Evolutionary conservation across 164 flowering plant species (phyloP), one percentile per base, ranked within the genome.

Genomic region (Taxillus chinensis): DNA sequence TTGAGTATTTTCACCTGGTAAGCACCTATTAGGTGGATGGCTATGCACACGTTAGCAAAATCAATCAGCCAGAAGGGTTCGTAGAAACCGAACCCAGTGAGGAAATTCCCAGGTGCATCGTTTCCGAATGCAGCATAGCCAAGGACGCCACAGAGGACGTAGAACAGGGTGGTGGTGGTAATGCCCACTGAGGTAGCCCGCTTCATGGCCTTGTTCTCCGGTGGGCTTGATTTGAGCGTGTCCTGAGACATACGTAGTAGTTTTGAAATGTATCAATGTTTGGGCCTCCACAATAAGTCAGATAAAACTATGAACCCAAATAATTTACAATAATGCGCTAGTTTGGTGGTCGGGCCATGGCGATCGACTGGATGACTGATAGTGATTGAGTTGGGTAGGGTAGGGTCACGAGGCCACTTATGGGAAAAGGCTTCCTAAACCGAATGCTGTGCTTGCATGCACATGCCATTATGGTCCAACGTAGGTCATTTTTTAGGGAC

Each of bases 151-250:
- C 58, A 55, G 9, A 55, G 40, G 58, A 16, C 39, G 40, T 55
- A 55, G 58, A 55, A 55, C 13, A 13, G 8, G 38, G 58, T 55
- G 11, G 58, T 55, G 38, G 40, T 55, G 8, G 12, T 4, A 13
- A 55, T 38, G 58, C 39, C 38, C 8, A 38, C 37, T 8, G 9
- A 4, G 37, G 38, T 55, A 17, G 58, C 58, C 38, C 40, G n/a
- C 40, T 55, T 55, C 58, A 55, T 55, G 39, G 58, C 12, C 58
- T 55, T n/a, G 37, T 55, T 55, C 58, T 55, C 58, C 58, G 58
- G 58, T 7, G 58, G 58, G 2, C 39, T 55, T 7, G 58, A 55
- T 16, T 55, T 55, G 10, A 55, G 58, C 7, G 58, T 55, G 13
- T 55, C 58, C 58, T 55, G 58, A 5, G 13, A 55, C 8, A 3